phyloP scores from a whole-genome alignment of 768 basidiomycete species.

The Cytidiella melzeri region DNA sequence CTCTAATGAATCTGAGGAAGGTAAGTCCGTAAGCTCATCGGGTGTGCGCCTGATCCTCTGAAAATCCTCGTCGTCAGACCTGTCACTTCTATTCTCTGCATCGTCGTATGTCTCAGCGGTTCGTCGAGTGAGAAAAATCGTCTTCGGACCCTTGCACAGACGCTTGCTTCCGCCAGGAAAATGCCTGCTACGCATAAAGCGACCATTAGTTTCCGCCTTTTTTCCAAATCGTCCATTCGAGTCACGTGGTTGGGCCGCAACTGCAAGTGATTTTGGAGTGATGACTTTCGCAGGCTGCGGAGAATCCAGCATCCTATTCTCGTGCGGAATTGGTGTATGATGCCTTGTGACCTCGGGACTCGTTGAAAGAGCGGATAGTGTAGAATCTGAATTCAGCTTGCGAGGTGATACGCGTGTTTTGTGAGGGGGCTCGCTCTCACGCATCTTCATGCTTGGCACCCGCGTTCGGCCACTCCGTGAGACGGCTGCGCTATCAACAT shows the following conservation, averaged over 20 bases:
- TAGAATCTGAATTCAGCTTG: slow-evolving; percentile 9
- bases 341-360: slow-evolving; percentile 7
- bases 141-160: slow-evolving; percentile 1
- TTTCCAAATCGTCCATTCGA: slow-evolving; percentile 63
- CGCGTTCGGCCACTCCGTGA: slow-evolving; percentile 27
- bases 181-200: slow-evolving; percentile 32
- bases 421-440: slow-evolving; percentile 24
- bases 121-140: neutral
- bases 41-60: neutral
- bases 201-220: slow-evolving; percentile 45
- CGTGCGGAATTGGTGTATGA: neutral
- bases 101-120: slow-evolving; percentile 12
- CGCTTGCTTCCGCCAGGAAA: slow-evolving; percentile 17
- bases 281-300: slow-evolving; percentile 8
- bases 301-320: neutral
- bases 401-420: slow-evolving; percentile 14
- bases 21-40: neutral
- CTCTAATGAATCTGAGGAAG: neutral
- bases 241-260: slow-evolving; percentile 53
- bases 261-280: slow-evolving; percentile 38
- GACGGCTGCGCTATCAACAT: slow-evolving; percentile 11
- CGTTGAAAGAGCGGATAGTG: slow-evolving; percentile 8
- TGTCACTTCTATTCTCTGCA: slow-evolving; percentile 11
- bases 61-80: neutral
- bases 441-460: slow-evolving; percentile 26